Evolutionary conservation across 139 green algal species (phyloP), one percentile per base, ranked within the genome.

Genomic region (Yamagishiella unicocca): DNA sequence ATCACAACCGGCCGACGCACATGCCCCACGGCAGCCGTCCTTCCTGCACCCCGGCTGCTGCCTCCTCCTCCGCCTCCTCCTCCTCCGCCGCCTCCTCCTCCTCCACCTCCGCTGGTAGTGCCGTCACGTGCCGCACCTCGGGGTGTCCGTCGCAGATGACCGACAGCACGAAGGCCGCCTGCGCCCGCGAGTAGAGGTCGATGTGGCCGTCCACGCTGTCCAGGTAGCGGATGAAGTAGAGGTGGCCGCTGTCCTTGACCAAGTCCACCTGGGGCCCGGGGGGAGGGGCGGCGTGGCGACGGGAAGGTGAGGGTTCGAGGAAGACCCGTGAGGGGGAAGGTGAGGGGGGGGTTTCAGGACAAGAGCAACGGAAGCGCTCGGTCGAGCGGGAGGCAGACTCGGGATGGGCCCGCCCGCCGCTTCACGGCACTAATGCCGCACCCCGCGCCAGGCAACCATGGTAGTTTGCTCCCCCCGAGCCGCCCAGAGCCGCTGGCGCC

Each of bases 151-250:
- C 92, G 73, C 94, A 98, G 40, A 99, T 97, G 67, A 96, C 93
- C 2, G 97, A 94, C 66, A 99, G 93, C 79, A 99, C 95, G 94
- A 99, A 99, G 9, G 95, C 95, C 17, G 97, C 97, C 93, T 97
- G 94, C 80, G 83, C 90, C 35, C 89, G 94, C 42, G 85, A 81
- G 87, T 92, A 75, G 3, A 90, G 84, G 61, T 89, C 88, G 31
- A 91, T 87, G 21, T 83, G 37, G 22, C 76, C 86, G 29, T 87
- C 82, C 25, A 72, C 42, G 27, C 40, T 55, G 33, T 98, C 96
- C 54, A 99, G 92, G 89, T 98, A 98, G 67, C 95, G 95, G 70
- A 99, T 95, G 88, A 99, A 99, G 93, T 99, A 99, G 66, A 95
- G 82, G 91, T 99, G 96, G 9, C 98, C 97, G 33, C 76, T 93